Evolutionary conservation across 208 protist genomes (phyloP).

Genomic region (Trypanosomatidae sp.): DNA sequence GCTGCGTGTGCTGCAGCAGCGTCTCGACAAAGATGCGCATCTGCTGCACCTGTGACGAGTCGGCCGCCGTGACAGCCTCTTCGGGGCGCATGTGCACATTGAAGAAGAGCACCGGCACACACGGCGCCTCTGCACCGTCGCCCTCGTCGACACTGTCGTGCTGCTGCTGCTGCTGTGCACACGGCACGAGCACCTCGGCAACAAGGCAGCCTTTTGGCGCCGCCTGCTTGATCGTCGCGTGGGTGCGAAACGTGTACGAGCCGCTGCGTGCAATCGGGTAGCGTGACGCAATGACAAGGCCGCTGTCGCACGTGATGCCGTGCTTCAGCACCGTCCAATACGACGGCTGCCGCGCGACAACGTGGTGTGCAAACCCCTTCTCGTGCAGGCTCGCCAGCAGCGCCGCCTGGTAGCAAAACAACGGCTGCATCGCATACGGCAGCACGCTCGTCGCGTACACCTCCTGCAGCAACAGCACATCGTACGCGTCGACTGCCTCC

Average conservation of each 20-base stretch:
- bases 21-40: conserved; percentile 46
- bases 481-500: conserved; percentile 42
- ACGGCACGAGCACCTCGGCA: conserved; percentile 66
- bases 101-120: conserved; percentile 50
- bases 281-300: conserved; percentile 75
- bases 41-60: conserved; percentile 66
- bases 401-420: conserved; percentile 56
- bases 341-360: conserved; percentile 70
- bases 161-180: conserved; percentile 4
- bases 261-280: conserved; percentile 71
- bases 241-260: conserved; percentile 69
- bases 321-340: conserved; percentile 71
- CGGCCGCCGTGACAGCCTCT: conserved; percentile 19
- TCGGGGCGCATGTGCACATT: conserved; percentile 75
- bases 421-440: conserved; percentile 61
- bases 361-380: conserved; percentile 72
- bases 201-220: conserved; percentile 71
- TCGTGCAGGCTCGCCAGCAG: conserved; percentile 58
- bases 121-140: conserved; percentile 1
- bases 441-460: conserved; percentile 72
- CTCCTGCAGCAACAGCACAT: conserved; percentile 78
- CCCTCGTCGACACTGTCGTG: too few relatives aligned
- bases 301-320: conserved; percentile 69
- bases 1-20: conserved; percentile 42
- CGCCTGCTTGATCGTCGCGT: conserved; percentile 16